Conservation (phyloP, 108 stramenopile species). For the Mayamaea pseudoterrestris region DNA sequence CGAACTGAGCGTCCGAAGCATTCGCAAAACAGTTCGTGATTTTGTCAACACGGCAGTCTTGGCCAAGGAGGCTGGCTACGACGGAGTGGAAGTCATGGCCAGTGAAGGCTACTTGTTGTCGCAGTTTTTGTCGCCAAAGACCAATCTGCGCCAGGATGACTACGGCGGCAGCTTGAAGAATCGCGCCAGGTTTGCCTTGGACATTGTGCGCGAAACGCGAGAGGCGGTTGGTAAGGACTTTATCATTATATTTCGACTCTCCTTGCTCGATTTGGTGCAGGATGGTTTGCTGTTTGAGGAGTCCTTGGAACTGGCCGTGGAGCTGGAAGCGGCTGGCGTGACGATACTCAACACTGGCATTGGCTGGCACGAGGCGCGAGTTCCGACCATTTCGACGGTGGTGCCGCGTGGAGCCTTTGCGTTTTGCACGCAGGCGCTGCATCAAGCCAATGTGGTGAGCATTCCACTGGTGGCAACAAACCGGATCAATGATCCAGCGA, state of each 20-base stretch:
- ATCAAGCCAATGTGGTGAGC: constrained; percentile 51
- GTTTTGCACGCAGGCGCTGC: constrained; percentile 80
- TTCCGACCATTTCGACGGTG: constrained; percentile 95
- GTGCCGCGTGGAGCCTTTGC: constrained; percentile 94
- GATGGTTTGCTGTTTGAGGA: constrained; percentile 93
- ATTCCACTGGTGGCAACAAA: constrained; percentile 93
- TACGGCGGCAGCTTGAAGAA: constrained; percentile 85
- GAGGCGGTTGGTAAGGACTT: constrained; percentile 80
- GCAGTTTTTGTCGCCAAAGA: constrained; percentile 83
- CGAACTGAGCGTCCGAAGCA: constrained; percentile 52
- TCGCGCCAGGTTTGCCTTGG: constrained; percentile 80
- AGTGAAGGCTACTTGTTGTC: constrained; percentile 95
- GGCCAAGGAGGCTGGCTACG: constrained; percentile 90
- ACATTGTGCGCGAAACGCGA: constrained; percentile 80
- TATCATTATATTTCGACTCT: constrained; percentile 93
- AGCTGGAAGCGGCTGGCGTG: constrained; percentile 82
- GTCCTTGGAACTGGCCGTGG: constrained; percentile 66
- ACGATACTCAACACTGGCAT: constrained; percentile 98
- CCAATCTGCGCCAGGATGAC: constrained; percentile 85
- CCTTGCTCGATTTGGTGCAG: constrained; percentile 91
- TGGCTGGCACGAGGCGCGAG: constrained; percentile 98
- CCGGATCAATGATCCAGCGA: constrained; percentile 90
- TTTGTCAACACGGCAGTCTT: constrained; percentile 79
- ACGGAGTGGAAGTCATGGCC: constrained; percentile 98
- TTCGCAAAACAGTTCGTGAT: constrained; percentile 77